phyloP scores from a whole-genome alignment of 2,329 filamentous ascomycete genomes.

The Tolypocladium nubicola region DNA sequence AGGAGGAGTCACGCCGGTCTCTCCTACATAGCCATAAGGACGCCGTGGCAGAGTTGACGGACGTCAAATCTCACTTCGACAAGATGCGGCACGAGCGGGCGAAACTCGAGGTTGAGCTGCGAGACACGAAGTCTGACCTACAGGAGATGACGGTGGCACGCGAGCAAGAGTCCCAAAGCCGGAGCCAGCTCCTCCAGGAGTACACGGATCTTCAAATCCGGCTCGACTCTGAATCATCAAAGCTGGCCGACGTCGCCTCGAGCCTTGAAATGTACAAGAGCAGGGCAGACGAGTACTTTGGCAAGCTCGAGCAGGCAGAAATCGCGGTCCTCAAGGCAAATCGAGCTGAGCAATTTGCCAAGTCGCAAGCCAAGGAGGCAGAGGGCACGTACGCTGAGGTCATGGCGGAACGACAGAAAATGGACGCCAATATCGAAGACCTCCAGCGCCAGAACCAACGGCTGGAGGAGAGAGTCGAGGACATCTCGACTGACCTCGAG shows the following conservation, averaged over 20 bases:
- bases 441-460: constrained; percentile 82
- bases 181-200: constrained; percentile 81
- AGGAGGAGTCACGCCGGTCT: constrained; percentile 77
- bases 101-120: constrained; percentile 73
- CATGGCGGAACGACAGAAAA: constrained; percentile 85
- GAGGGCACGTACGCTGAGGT: constrained; percentile 85
- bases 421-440: constrained; percentile 80
- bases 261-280: constrained; percentile 85
- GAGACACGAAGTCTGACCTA: constrained; percentile 73
- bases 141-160: constrained; percentile 67
- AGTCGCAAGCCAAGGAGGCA: constrained; percentile 76
- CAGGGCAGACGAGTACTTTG: constrained; percentile 91
- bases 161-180: constrained; percentile 80
- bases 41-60: constrained; percentile 72
- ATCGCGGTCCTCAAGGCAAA: constrained; percentile 88
- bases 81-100: constrained; percentile 74
- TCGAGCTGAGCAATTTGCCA: constrained; percentile 89
- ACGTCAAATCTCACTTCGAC: constrained; percentile 80
- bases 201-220: constrained; percentile 90
- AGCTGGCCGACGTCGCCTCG: constrained; percentile 70
- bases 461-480: constrained; percentile 83
- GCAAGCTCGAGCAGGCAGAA: constrained; percentile 92
- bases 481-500: constrained; percentile 81
- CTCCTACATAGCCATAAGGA: constrained; percentile 79
- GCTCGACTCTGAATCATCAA: constrained; percentile 79